Evolutionary conservation across 2,329 filamentous ascomycete genomes (phyloP).

Genomic region (Fusarium heterosporum): DNA sequence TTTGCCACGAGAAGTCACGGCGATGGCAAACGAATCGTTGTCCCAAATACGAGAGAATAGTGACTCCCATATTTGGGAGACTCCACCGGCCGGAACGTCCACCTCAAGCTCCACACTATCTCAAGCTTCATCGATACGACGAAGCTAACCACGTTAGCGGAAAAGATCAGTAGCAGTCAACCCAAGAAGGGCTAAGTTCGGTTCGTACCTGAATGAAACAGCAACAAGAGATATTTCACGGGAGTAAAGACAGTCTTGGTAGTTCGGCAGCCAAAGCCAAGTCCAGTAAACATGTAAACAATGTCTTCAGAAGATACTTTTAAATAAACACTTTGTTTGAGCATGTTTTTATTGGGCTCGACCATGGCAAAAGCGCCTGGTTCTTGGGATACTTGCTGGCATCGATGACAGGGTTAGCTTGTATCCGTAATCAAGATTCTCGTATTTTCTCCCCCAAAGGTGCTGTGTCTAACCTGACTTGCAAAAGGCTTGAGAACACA

Average conservation of each 20-base stretch:
- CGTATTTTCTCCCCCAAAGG: neutral
- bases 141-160: conserved; percentile 5
- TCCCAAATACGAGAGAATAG: conserved; percentile 38
- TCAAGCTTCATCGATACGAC: conserved; percentile 11
- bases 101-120: conserved; percentile 22
- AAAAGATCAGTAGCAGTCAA: conserved; percentile 4
- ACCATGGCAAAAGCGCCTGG: neutral
- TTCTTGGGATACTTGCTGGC: neutral
- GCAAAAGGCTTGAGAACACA: neutral
- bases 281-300: neutral
- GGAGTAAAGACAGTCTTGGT: conserved; percentile 2
- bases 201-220: conserved; percentile 10
- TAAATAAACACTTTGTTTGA: neutral
- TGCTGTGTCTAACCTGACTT: neutral
- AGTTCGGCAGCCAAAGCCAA: conserved; percentile 7
- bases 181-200: conserved; percentile 31
- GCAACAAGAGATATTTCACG: conserved; percentile 3
- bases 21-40: neutral
- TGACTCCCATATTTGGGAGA: neutral
- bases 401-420: neutral
- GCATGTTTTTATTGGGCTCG: neutral
- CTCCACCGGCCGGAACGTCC: conserved; percentile 21
- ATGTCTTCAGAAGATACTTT: neutral
- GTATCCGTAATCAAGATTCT: neutral
- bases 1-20: neutral